phyloP scores from a whole-genome alignment of 805 yeast genomes.

The Tanozyma kutaoensis region DNA sequence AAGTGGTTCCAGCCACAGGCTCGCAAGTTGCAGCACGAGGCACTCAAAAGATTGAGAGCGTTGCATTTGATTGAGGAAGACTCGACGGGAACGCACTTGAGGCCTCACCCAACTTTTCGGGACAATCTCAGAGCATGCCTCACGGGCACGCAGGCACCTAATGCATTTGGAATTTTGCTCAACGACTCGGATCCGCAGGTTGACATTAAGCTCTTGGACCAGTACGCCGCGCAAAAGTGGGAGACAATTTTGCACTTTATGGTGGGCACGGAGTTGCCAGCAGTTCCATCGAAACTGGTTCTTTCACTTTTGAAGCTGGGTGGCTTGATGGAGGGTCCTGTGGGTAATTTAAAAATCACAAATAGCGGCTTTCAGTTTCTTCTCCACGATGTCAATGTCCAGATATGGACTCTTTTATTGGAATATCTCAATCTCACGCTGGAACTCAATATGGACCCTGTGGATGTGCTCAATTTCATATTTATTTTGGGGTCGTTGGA shows the following conservation, averaged over 20 bases:
- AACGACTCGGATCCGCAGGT: slow-evolving; percentile 43
- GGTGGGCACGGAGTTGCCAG: slow-evolving; percentile 79
- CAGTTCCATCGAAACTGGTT: slow-evolving; percentile 69
- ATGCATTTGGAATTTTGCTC: slow-evolving; percentile 67
- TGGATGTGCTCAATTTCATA: slow-evolving; percentile 86
- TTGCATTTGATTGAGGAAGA: slow-evolving; percentile 64
- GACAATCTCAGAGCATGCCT: slow-evolving; percentile 68
- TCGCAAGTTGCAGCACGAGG: slow-evolving; percentile 52
- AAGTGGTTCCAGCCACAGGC: slow-evolving; percentile 61
- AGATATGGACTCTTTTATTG: slow-evolving; percentile 82
- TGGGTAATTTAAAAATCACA: slow-evolving; percentile 51
- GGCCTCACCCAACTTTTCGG: slow-evolving; percentile 62
- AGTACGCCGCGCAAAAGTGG: slow-evolving; percentile 82
- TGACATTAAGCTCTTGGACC: slow-evolving; percentile 54
- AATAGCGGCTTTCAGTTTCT: slow-evolving; percentile 89
- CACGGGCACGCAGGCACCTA: slow-evolving; percentile 58
- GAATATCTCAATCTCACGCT: slow-evolving; percentile 83
- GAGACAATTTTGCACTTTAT: slow-evolving; percentile 90
- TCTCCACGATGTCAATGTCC: slow-evolving; percentile 85
- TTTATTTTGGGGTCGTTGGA: slow-evolving; percentile 90
- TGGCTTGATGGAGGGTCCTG: slow-evolving; percentile 64
- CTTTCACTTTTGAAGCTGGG: slow-evolving; percentile 63
- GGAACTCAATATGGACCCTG: slow-evolving; percentile 83
- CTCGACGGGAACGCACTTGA: slow-evolving; percentile 29
- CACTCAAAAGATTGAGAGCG: slow-evolving; percentile 61